These are phyloP conservation scores for Agroathelia rolfsii DNA, from an alignment of 1,284 basidiomycete genomes.

Conservation along the genomic window DNA sequence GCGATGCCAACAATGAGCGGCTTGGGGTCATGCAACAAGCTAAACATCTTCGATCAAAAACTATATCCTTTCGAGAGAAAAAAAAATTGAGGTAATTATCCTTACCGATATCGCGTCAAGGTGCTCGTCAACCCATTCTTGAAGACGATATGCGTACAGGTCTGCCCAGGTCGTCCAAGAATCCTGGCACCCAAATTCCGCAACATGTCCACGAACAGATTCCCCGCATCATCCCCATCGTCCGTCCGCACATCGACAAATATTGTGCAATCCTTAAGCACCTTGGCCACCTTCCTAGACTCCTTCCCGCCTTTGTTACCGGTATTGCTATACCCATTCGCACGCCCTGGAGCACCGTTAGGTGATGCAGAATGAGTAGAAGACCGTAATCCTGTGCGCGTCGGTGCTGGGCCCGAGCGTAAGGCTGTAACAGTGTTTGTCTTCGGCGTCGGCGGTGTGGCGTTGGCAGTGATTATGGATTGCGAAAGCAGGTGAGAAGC, in stretches of 20 bases:
- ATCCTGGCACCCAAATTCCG: slow-evolving; percentile 72
- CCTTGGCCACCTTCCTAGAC: slow-evolving; percentile 18
- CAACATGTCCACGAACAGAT: slow-evolving; percentile 82
- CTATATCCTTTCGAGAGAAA: no score
- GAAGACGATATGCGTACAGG: slow-evolving; percentile 84
- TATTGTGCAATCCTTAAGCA: slow-evolving; percentile 71
- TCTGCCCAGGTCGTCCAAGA: slow-evolving; percentile 55
- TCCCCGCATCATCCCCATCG: slow-evolving; percentile 77
- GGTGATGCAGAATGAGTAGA: slow-evolving; percentile 23
- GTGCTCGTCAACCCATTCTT: slow-evolving; percentile 82
- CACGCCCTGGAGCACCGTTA: slow-evolving; percentile 20
- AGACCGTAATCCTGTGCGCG: slow-evolving; percentile 27
- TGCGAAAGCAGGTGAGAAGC: slow-evolving; percentile 48
- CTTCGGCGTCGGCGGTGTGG: slow-evolving; percentile 27
- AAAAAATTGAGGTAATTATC: slow-evolving; percentile 5
- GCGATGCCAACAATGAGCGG: slow-evolving; percentile 77
- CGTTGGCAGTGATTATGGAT: slow-evolving; percentile 37
- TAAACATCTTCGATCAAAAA: slow-evolving; percentile 15
- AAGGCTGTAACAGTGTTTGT: slow-evolving; percentile 33
- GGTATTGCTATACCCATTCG: slow-evolving; percentile 14
- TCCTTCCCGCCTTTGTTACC: slow-evolving; percentile 23
- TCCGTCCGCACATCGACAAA: slow-evolving; percentile 87
- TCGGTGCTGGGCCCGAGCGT: slow-evolving; percentile 21
- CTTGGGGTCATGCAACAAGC: slow-evolving; percentile 55
- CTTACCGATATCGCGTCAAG: slow-evolving; percentile 60